Conservation (phyloP, 2,329 filamentous ascomycete genomes). For the Cadophora luteo-olivacea region DNA sequence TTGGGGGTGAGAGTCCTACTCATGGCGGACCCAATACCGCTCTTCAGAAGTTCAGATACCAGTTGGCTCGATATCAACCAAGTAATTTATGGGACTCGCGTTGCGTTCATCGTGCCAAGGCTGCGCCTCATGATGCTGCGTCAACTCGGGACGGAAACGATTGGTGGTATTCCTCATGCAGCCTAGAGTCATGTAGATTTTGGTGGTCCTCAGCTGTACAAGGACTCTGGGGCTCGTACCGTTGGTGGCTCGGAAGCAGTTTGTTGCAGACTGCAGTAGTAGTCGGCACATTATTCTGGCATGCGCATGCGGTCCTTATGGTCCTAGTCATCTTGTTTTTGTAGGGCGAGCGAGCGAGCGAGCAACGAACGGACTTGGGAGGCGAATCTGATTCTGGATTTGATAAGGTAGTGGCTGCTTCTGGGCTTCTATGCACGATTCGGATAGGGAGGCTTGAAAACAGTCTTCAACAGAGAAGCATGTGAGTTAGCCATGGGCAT, state of each 20-base stretch:
- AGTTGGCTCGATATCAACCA: slow-evolving; percentile 13
- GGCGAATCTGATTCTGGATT: slow-evolving; percentile 1
- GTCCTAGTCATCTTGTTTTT: not conserved
- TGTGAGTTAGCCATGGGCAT: slow-evolving; percentile 1
- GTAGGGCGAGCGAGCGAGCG: not conserved
- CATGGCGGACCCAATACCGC: not conserved
- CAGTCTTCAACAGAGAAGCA: not conserved
- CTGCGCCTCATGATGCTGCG: slow-evolving; percentile 21
- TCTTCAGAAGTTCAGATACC: not conserved
- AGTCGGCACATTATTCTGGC: slow-evolving; percentile 18
- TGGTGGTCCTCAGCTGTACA: slow-evolving; percentile 29
- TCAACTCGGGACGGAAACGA: slow-evolving; percentile 11
- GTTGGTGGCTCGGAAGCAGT: slow-evolving; percentile 25
- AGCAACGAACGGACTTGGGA: not conserved
- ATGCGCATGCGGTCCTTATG: not conserved
- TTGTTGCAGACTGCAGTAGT: slow-evolving; percentile 4
- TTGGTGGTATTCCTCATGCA: slow-evolving; percentile 15
- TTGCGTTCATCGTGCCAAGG: slow-evolving; percentile 13
- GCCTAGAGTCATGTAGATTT: slow-evolving; percentile 17
- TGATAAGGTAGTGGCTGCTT: slow-evolving; percentile 5
- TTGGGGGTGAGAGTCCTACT: not conserved
- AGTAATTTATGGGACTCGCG: slow-evolving; percentile 12
- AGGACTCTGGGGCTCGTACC: slow-evolving; percentile 18
- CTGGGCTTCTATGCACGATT: not conserved
- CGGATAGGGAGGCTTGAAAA: slow-evolving; percentile 7